Percentiles rank a stretch among this genome's conserved stretches.
Conservation (phyloP, 75 land plant genomes). For the Larix kaempferi region DNA sequence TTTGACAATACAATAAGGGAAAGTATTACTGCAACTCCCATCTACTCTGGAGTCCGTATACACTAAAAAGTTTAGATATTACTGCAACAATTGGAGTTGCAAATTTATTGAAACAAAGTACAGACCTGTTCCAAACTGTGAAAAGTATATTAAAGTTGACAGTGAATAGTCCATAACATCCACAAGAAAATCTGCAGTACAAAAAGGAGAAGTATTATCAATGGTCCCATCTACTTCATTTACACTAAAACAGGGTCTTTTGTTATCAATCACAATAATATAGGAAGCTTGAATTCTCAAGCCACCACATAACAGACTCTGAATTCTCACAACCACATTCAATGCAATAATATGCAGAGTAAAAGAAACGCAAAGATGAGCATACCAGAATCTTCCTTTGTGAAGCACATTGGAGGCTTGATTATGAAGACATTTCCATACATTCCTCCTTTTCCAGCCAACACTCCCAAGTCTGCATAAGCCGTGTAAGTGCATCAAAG, state of each 20-base stretch:
- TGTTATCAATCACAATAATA: neutral
- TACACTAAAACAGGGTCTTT: neutral
- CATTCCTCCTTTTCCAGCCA: slow-evolving; percentile 88
- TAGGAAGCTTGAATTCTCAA: neutral
- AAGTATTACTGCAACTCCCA: slow-evolving; percentile 27
- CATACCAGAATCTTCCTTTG: slow-evolving; percentile 90
- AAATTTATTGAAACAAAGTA: neutral
- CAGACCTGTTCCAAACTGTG: slow-evolving; percentile 10
- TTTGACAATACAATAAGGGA: neutral
- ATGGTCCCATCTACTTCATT: neutral
- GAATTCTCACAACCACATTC: neutral
- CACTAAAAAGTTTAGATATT: neutral
- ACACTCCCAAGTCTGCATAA: slow-evolving; percentile 71
- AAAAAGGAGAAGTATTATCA: slow-evolving; percentile 10
- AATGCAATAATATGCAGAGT: neutral
- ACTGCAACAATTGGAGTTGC: neutral
- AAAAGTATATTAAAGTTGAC: slow-evolving; percentile 45
- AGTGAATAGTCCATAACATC: slow-evolving; percentile 89
- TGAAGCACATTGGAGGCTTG: slow-evolving; percentile 97
- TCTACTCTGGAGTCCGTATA: neutral
- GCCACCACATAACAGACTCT: neutral
- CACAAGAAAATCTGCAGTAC: slow-evolving; percentile 74
- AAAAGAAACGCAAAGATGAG: neutral
- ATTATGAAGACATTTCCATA: slow-evolving; percentile 96
- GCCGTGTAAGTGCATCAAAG: neutral